A percentile compares a stretch with the other conserved stretches of the same genome.
Conservation (phyloP, 2,329 filamentous ascomycete genomes). For the Blastomyces emzantsi region DNA sequence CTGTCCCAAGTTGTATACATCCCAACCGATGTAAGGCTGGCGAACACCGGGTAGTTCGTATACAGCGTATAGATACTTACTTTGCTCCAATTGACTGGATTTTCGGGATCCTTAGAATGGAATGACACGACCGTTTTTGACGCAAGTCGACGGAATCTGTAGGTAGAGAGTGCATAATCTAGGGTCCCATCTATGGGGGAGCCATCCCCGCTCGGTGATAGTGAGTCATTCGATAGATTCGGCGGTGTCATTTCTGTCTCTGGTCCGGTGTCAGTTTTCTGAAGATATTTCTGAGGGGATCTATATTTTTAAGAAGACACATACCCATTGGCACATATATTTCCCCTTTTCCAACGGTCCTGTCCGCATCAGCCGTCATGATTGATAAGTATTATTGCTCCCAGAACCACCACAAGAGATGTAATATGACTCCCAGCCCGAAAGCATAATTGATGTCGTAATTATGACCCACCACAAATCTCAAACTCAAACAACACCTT, state of each 20-base stretch:
- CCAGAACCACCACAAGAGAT: background rate
- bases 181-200: background rate
- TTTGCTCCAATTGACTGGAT: slow-evolving; percentile 29
- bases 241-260: background rate
- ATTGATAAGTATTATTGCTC: background rate
- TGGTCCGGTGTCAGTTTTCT: background rate
- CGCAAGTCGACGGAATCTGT: slow-evolving; percentile 27
- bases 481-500: background rate
- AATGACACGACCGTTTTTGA: slow-evolving; percentile 32
- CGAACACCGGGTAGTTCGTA: background rate
- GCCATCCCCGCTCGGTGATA: background rate
- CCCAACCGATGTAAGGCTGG: background rate
- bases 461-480: background rate
- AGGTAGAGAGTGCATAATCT: slow-evolving; percentile 6
- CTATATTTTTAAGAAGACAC: background rate
- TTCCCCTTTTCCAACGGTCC: background rate
- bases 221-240: slow-evolving; percentile 6
- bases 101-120: slow-evolving; percentile 26
- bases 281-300: background rate
- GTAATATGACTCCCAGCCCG: background rate
- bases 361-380: background rate
- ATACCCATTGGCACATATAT: slow-evolving; percentile 1
- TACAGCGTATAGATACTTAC: slow-evolving; percentile 15
- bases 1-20: background rate
- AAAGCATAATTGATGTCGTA: background rate